Base-by-base conservation (phyloP, 140 eudicot genomes). In the Erigeron philadelphicus region DNA sequence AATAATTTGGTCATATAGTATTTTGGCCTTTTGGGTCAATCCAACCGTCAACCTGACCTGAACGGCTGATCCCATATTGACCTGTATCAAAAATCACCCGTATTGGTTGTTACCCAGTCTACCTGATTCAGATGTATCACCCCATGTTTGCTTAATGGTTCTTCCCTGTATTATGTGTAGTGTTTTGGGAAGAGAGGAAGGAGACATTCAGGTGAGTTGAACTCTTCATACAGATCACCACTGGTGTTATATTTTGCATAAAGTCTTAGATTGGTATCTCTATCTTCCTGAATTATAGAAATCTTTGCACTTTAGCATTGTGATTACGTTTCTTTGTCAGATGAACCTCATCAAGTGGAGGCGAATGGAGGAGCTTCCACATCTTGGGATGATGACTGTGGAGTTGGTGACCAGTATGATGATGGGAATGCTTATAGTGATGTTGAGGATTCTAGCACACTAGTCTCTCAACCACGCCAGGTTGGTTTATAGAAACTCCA, bases 381-480 rank as follows among this genome's bases (percentile, higher is more conserved):
- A 61, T 55, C 85, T 53, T 85, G 94, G 90, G 88, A 82, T 74
- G 90, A 87, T 64, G 88, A 77, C 67, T 77, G 42, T 70, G 90
- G 62, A 56, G 44, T 16, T 60, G 75, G 64, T 60, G 75, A 56
- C 42, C 77, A 67, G 43, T 84, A 68, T 75, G 89, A 86, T 71
- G 85, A 81, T 75, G 91, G 82, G 64, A 67, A 80, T 81, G 82
- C 80, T 71, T 68, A 76, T 56, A 82, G 87, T 64, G 86, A 91
- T 61, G 74, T 63, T 7, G 92, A 88, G 21, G 95, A 88, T 35
- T 80, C 87, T 15, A 79, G 70, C 70, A 80, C 82, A 52, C 88
- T 91, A 47, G 72, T 91, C 74, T 86, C 92, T 78, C 95, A 91
- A 81, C 98, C 96, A 61, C 98, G 90, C 13, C 96, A 86, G 96